Percentiles rank a stretch among this genome's conserved stretches.
These are phyloP conservation scores for Yamadazyma paraphyllophila DNA, from an alignment of 805 yeast species.

Conservation along the genomic window DNA sequence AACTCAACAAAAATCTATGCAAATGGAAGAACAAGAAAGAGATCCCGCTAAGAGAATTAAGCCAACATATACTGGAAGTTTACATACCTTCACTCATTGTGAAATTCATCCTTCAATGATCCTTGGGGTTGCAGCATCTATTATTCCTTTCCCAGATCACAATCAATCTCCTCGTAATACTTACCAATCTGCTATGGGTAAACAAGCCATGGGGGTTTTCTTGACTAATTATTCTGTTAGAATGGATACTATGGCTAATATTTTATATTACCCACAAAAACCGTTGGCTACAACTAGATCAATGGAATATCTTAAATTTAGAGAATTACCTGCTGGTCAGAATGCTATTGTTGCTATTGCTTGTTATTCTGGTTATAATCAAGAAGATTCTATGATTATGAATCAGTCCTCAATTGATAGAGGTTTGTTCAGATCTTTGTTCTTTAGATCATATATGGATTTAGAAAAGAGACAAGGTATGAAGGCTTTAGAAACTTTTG, in stretches of 20 bases:
- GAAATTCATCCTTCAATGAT: conserved; percentile 99
- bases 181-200: conserved; percentile 99
- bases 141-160: conserved; percentile 99
- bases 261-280: conserved; percentile 94
- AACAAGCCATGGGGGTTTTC: conserved; percentile 99
- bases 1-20: conserved; percentile 42
- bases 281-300: conserved; percentile 97
- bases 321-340: conserved; percentile 99
- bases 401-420: conserved; percentile 96
- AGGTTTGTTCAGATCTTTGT: conserved; percentile 92
- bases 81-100: conserved; percentile 93
- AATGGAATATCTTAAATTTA: conserved; percentile 94
- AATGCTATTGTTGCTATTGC: conserved; percentile 98
- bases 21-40: conserved; percentile 44
- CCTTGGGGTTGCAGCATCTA: conserved; percentile 96
- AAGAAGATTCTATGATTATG: conserved; percentile 99
- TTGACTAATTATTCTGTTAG: conserved; percentile 92
- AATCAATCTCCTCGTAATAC: conserved; percentile 99
- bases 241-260: conserved; percentile 99
- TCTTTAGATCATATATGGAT: conserved; percentile 97
- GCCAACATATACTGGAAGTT: conserved; percentile 50
- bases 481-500: conserved; percentile 97
- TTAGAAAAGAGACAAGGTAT: conserved; percentile 98
- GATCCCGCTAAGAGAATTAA: conserved; percentile 88
- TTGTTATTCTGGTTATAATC: conserved; percentile 97